Base-by-base conservation (phyloP, 2,329 filamentous ascomycete species). In the Ceratocystis cubensis region DNA sequence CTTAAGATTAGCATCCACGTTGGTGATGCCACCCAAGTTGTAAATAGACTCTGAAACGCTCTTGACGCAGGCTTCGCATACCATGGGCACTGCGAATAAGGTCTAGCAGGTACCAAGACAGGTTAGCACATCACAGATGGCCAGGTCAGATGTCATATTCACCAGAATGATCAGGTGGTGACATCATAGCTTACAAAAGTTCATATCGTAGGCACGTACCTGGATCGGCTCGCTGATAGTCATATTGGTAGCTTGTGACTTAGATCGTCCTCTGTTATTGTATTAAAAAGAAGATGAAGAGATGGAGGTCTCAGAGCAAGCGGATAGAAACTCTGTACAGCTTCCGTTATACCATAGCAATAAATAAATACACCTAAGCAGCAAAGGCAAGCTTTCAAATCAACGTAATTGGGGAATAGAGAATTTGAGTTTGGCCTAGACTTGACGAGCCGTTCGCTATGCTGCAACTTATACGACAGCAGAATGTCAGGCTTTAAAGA, bases 21-120 rank as follows among this genome's bases (percentile, higher is more conserved):
- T 92, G 72, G 82, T 83, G 74, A 97, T 89, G 53, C 92, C 91
- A 72, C 84, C 81, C 56, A 97, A 78, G 73, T 88, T 85, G 75
- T 88, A 83, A 63, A 97, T 79, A 61, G 90, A 86, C 70, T 84
- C 83, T 72, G 91, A 91, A 74, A 99, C 86, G 72, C 91, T 87
- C 76, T 92, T 88, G 75, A 96, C 85, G 79, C 94, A 97, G 73
- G 83, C 81, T 72, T 96, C 88, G 79, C 94, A 97, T 77, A 87
- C 91, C 80, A 97, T 87, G 66, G 91, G 92, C 71, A 97, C 94
- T 70, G 93, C 91, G 76, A 97, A 97, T 70, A 93, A 88, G 69
- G 93, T 96, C 88, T 97, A 70, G 13, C n/a, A 33, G 28, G 2
- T 41, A 17, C 53, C 53, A 33, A 59, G 25, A 25, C 53, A 17